Percentiles rank a stretch among this genome's conserved stretches.
phyloP scores from a whole-genome alignment of 2,329 filamentous ascomycete species.

The Colletotrichum filicis region DNA sequence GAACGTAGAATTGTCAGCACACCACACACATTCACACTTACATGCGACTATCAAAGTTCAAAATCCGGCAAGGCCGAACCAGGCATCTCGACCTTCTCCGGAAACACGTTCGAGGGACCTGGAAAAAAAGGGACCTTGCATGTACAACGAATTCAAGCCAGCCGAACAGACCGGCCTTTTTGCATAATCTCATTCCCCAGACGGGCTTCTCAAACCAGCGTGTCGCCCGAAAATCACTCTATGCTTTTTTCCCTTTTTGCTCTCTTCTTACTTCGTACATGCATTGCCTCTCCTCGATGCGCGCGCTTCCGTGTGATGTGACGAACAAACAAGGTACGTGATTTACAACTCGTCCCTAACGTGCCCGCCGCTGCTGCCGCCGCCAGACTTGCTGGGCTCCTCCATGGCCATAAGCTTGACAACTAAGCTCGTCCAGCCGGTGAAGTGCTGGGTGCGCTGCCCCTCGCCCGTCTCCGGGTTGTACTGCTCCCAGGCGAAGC shows the following conservation, averaged over 20 bases:
- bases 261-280: slow-evolving; percentile 11
- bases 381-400: slow-evolving; percentile 60
- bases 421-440: slow-evolving; percentile 97
- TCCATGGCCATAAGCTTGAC: slow-evolving; percentile 98
- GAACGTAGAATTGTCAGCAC: neutral
- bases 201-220: neutral
- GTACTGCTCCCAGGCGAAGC: slow-evolving; percentile 99
- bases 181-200: neutral
- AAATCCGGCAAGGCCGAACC: neutral
- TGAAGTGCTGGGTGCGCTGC: slow-evolving; percentile 98
- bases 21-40: neutral
- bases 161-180: neutral
- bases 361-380: slow-evolving; percentile 36
- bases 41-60: neutral
- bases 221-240: neutral
- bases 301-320: neutral
- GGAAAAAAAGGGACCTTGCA: neutral
- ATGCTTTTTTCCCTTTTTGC: neutral
- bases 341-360: slow-evolving; percentile 60
- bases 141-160: neutral
- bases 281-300: neutral
- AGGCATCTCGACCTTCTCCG: neutral
- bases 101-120: neutral
- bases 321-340: neutral
- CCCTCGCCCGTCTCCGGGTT: slow-evolving; percentile 91